Base-by-base conservation (phyloP, 208 protist genomes). In the Wallacemonas collosoma region DNA sequence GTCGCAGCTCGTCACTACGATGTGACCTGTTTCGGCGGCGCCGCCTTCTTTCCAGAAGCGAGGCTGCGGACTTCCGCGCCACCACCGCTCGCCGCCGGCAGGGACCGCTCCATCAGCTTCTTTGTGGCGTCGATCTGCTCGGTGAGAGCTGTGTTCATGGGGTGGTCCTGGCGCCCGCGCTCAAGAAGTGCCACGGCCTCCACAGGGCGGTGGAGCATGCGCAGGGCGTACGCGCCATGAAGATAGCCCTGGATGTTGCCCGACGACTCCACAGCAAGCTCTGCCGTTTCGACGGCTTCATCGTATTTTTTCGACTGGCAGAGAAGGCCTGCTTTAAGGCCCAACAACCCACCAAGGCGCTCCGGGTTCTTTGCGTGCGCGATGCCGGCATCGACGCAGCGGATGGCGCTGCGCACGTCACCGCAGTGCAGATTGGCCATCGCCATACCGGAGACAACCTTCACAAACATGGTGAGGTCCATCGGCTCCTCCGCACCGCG, bases 161-260 rank as follows among this genome's bases (percentile, higher is more conserved):
- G 91, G 64, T 94, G 91, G 45, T 80, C 73, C 51, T 93, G 86
- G 26, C 71, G 41, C 1, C 83, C 91, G 9, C 63, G 63, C 57
- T 93, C 83, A 50, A 96, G 78, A 62, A 96, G 75, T 47, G 60
- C 53, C 9, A 96, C 69, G 0, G 77, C 85, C 39, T 96, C 89
- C 51, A 83, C 79, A 1, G 65, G 64, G 9, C 76, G 80, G 15
- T 84, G 67, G 12, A 94, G 79, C 63, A 82, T 71, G 1, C 73
- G 81, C 74, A 96, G 58, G 7, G 91, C 85, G 75, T 90, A 92
- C 12, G 86, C 77, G 3, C 91, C 91, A 5, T 96, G 91, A 8
- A 96, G 82, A 53, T 90, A 96, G 15, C 89, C 91, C 51, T 96
- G 91, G 60, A 90, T 76, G 67, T 94, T 94, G 14, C 70, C 77